These are phyloP conservation scores for Blumeriella jaapii DNA, from an alignment of 2,329 filamentous ascomycete genomes.

Conservation along the genomic window DNA sequence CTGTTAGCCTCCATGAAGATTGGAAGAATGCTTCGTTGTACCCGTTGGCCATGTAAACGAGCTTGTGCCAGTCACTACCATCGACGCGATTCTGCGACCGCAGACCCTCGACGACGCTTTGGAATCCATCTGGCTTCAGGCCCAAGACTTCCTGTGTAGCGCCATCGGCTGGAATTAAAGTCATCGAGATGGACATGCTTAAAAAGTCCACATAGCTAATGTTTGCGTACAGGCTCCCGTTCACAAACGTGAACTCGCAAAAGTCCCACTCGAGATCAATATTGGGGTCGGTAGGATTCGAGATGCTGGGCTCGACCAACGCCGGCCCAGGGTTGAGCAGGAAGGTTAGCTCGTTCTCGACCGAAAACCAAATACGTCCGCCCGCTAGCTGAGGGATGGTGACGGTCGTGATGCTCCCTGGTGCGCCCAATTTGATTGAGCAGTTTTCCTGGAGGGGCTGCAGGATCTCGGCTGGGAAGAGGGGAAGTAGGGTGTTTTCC, in stretches of 20 bases:
- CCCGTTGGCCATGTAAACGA: conserved; percentile 33
- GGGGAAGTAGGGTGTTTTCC: conserved; percentile 53
- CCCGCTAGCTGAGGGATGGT: conserved; percentile 60
- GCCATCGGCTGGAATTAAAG: conserved; percentile 33
- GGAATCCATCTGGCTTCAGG: conserved; percentile 42
- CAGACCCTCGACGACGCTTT: conserved; percentile 41
- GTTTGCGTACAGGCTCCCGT: conserved; percentile 50
- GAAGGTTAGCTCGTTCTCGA: conserved; percentile 54
- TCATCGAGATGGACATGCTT: conserved; percentile 47
- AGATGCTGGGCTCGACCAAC: conserved; percentile 63
- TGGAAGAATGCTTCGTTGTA: conserved; percentile 56
- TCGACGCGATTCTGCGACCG: conserved; percentile 38
- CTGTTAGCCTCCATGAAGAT: conserved; percentile 31
- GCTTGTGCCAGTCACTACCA: conserved; percentile 47
- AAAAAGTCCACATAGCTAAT: conserved; percentile 72
- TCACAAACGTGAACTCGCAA: conserved; percentile 58
- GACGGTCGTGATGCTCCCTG: conserved; percentile 46
- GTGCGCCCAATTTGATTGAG: conserved; percentile 50
- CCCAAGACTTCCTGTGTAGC: conserved; percentile 41
- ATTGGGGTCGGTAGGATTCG: conserved; percentile 52
- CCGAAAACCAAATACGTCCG: conserved; percentile 60
- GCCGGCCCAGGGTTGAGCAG: conserved; percentile 56
- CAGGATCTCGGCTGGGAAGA: conserved; percentile 40
- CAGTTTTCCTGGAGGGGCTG: conserved; percentile 43
- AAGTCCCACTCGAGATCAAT: conserved; percentile 53